A percentile compares a stretch with the other conserved stretches of the same genome.
These are phyloP conservation scores for Pythium brassicae DNA, from an alignment of 352 stramenopile species.

Conservation along the genomic window DNA sequence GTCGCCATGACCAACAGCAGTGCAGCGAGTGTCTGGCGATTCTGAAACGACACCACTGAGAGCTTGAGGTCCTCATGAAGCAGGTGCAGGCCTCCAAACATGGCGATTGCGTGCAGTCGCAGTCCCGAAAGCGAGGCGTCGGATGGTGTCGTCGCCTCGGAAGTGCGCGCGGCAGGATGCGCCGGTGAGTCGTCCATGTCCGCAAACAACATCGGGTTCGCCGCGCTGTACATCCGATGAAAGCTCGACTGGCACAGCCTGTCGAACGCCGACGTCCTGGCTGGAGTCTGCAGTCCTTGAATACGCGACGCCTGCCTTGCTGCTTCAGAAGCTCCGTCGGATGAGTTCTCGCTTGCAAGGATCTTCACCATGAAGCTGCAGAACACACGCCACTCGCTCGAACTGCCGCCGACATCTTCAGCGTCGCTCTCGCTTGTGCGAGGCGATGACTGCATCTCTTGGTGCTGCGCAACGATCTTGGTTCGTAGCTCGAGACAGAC, in stretches of 20 bases:
- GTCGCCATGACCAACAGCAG: constrained; percentile 34
- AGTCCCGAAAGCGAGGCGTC: not conserved
- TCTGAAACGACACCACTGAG: constrained; percentile 25
- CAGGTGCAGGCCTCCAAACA: constrained; percentile 62
- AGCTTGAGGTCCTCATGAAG: constrained; percentile 69
- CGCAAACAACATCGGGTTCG: constrained; percentile 36
- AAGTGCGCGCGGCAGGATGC: not conserved
- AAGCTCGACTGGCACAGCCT: constrained; percentile 35
- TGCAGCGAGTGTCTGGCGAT: constrained; percentile 28
- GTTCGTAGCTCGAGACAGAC: constrained; percentile 8
- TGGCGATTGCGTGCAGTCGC: not conserved
- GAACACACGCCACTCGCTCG: constrained; percentile 12
- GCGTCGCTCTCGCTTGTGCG: not conserved
- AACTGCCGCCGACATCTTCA: not conserved
- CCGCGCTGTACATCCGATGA: constrained; percentile 38
- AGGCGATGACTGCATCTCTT: not conserved
- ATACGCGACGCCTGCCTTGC: not conserved
- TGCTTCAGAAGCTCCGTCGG: not conserved
- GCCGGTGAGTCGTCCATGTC: constrained; percentile 23
- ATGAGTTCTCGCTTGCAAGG: not conserved
- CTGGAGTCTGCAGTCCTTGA: constrained; percentile 2
- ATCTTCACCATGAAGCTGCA: not conserved
- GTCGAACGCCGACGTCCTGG: constrained; percentile 31
- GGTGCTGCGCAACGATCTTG: constrained; percentile 5
- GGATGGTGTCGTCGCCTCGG: not conserved